Evolutionary conservation across 2,329 filamentous ascomycete species (phyloP).

Genomic region (Sporothrix phasma): DNA sequence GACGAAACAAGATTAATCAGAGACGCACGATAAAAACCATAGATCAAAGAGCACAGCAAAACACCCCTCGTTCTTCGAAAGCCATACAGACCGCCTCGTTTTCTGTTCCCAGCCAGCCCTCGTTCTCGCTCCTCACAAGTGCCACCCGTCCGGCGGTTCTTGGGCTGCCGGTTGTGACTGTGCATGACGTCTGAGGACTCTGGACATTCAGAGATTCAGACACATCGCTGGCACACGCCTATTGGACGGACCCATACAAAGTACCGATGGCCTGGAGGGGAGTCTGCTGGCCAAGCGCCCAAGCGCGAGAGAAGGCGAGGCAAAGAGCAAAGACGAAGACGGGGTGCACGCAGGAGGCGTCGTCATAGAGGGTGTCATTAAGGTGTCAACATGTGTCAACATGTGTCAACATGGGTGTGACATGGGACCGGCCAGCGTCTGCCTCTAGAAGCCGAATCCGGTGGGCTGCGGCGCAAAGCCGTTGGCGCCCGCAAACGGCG

Average conservation of each 20-base stretch:
- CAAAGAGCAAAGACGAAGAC: neutral
- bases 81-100: no score
- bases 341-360: neutral
- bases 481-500: slow-evolving; percentile 69
- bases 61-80: neutral
- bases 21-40: neutral
- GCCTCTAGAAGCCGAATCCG: slow-evolving; percentile 54
- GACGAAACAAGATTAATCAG: neutral
- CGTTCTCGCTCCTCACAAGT: no score
- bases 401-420: neutral
- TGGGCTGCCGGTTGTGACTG: no score
- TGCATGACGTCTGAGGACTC: no score
- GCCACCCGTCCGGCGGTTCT: no score
- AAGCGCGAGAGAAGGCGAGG: no score
- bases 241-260: no score
- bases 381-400: no score
- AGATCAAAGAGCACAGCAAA: neutral
- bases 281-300: no score
- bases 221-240: no score
- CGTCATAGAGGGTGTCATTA: slow-evolving; percentile 6
- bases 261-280: no score
- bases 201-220: no score
- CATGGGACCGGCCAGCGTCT: slow-evolving; percentile 20
- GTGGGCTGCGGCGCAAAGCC: slow-evolving; percentile 85
- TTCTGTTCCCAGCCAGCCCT: slow-evolving; percentile 2